Evolutionary conservation across 2,329 filamentous ascomycete genomes (phyloP), one percentile per base, ranked within the genome.

Genomic region (Venturia carpophila): DNA sequence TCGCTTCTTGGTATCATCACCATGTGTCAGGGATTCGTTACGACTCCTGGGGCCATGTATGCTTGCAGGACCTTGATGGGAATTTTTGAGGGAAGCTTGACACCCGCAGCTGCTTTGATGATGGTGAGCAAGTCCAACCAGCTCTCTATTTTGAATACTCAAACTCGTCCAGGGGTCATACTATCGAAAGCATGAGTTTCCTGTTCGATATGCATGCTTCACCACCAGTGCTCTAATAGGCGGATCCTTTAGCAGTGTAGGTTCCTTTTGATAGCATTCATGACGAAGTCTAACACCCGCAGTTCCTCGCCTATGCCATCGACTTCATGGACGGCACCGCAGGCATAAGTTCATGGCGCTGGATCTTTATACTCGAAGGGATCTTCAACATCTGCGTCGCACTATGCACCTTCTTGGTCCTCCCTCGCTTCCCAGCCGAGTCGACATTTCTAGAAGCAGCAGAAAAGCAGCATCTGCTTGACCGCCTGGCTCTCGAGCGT

Each of bases 381-480:
- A 64, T 71, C 39, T 67, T 71, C 37, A 74, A 73, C 17, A 66
- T 71, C 43, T 65, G 69, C 30, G 60, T 72, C 11, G 69, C 67
- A 42, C n/a, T 70, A 10, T 49, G 65, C n/a, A 60, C 68, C 17
- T 69, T 69, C 21, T 71, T 64, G 49, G 67, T 78, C 66, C 73
- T 80, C 45, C 73, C 74, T 37, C 75, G 78, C 65, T 79, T 77
- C 73, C 79, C 79, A 0, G 75, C 77, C 61, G 76, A 71, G 1
- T 75, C 79, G 0, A 74, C 70, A 4, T 83, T 81, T 67, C 73
- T 83, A 21, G 77, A 68, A 17, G 71, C 76, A 0, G 75, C 79
- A 17, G 79, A 83, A 70, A 75, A 76, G 56, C 68, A 71, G 11
- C 69, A 81, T 4, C 74, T 83, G 1, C 71, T 78, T 34, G 71